Percentiles rank a stretch among this genome's conserved stretches.
These are phyloP conservation scores for Amanita muscaria DNA, from an alignment of 768 basidiomycete species.

Conservation along the genomic window DNA sequence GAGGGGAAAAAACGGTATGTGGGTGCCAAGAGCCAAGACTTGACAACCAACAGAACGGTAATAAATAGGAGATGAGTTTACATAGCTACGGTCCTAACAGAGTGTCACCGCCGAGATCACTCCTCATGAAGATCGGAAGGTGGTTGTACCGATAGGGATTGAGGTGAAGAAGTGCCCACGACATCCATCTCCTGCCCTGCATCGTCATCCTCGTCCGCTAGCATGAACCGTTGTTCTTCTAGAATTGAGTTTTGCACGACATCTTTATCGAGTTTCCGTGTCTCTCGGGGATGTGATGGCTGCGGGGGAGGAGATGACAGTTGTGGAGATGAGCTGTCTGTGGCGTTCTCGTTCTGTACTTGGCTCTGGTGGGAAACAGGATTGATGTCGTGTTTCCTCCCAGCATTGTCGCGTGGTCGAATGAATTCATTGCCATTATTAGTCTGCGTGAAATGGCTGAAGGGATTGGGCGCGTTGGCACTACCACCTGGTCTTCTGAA, in stretches of 20 bases:
- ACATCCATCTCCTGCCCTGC: constrained; percentile 16
- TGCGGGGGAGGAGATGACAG: constrained; percentile 8
- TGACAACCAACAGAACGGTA: too few species aligned
- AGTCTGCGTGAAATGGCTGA: constrained; percentile 13
- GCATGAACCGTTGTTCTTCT: constrained; percentile 29
- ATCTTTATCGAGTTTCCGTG: constrained; percentile 10
- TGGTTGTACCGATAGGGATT: not conserved
- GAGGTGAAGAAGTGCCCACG: not conserved
- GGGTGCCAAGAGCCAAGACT: too few species aligned
- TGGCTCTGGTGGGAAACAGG: constrained; percentile 36
- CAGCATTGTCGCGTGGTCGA: constrained; percentile 10
- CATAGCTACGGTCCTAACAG: not conserved
- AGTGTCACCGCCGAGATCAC: constrained; percentile 1
- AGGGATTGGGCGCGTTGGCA: constrained; percentile 8
- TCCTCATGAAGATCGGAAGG: too few species aligned
- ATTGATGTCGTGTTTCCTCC: constrained; percentile 22
- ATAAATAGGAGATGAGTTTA: too few species aligned
- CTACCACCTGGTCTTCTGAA: constrained; percentile 9
- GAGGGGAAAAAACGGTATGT: too few species aligned
- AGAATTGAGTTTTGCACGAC: constrained; percentile 12
- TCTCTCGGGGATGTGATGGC: constrained; percentile 5
- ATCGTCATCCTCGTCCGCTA: constrained; percentile 25
- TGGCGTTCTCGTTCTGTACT: constrained; percentile 15
- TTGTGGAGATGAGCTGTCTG: constrained; percentile 1
- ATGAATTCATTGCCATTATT: constrained; percentile 10